Percentiles rank a stretch among this genome's conserved stretches.
Conservation (phyloP, 768 basidiomycete genomes). For the Mycena amicta region DNA sequence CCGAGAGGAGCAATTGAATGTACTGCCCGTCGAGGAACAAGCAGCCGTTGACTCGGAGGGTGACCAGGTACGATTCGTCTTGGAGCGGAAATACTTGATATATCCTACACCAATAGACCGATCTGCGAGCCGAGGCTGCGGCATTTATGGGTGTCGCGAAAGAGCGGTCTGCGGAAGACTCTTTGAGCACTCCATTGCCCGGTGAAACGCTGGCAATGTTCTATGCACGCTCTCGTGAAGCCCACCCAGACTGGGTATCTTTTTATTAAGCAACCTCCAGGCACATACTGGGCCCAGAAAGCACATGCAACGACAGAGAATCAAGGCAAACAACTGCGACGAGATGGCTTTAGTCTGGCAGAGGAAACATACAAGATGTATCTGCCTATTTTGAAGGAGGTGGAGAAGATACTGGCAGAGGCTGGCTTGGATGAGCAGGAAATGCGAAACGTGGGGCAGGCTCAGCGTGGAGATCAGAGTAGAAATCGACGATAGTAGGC, state of each 20-base stretch:
- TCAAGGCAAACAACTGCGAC: conserved; percentile 75
- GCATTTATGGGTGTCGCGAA: conserved; percentile 64
- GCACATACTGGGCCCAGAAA: conserved; percentile 80
- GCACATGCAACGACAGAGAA: conserved; percentile 62
- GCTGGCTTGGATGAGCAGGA: conserved; percentile 87
- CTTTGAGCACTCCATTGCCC: conserved; percentile 76
- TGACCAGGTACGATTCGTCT: no score
- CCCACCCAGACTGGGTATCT: neutral
- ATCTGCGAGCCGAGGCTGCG: conserved; percentile 38
- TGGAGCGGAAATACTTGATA: no score
- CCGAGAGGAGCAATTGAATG: conserved; percentile 29
- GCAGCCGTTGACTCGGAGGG: no score
- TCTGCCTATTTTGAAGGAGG: conserved; percentile 79
- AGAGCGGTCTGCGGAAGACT: conserved; percentile 69
- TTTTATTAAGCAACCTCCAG: conserved; percentile 34
- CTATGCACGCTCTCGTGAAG: conserved; percentile 78
- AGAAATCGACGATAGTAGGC: conserved; percentile 49
- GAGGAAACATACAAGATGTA: conserved; percentile 77
- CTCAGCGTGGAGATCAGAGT: conserved; percentile 47
- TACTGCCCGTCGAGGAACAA: no score
- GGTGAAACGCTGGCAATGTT: conserved; percentile 85
- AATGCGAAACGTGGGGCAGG: conserved; percentile 58
- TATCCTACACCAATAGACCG: conserved; percentile 33
- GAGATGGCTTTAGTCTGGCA: conserved; percentile 78
- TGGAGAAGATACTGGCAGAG: conserved; percentile 80